phyloP scores from a whole-genome alignment of 805 yeast species.

The Sungouiella thailandica region DNA sequence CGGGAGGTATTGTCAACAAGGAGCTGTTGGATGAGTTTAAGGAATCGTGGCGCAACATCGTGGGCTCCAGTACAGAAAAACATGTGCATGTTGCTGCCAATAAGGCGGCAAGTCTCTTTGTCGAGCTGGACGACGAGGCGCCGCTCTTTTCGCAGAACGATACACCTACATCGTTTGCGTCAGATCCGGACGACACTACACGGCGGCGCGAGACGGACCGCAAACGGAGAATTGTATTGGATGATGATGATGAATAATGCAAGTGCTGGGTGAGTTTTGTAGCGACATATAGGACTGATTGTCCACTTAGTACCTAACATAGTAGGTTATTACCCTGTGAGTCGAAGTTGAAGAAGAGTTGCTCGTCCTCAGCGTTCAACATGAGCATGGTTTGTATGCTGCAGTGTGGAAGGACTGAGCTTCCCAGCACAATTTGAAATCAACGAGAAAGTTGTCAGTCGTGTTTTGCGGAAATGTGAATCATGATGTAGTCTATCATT shows the following conservation, averaged over 20 bases:
- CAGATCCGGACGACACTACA: not conserved
- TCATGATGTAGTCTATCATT: no score
- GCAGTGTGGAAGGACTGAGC: no score
- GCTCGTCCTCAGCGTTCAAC: no score
- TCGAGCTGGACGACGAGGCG: slow-evolving; percentile 12
- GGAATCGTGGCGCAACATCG: slow-evolving; percentile 13
- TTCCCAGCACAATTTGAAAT: no score
- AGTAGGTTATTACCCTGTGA: no score
- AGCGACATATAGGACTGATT: no score
- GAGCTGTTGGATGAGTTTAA: slow-evolving; percentile 11
- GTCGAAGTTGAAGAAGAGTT: no score
- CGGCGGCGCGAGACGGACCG: slow-evolving; percentile 1
- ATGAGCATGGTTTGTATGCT: no score
- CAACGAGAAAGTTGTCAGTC: no score
- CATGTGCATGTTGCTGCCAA: slow-evolving; percentile 7
- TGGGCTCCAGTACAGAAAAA: slow-evolving; percentile 1
- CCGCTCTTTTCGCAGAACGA: slow-evolving; percentile 1
- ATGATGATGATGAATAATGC: slow-evolving; percentile 22
- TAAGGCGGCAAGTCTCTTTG: slow-evolving; percentile 12
- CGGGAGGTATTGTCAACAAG: slow-evolving; percentile 36
- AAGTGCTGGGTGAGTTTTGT: not conserved
- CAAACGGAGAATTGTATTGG: slow-evolving; percentile 21
- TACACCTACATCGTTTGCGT: slow-evolving; percentile 1
- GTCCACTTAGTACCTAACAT: no score
- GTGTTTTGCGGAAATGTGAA: no score